A percentile compares a stretch with the other conserved stretches of the same genome.
phyloP scores from a whole-genome alignment of 1,284 basidiomycete genomes.

The Cutaneotrichosporon mucoides region DNA sequence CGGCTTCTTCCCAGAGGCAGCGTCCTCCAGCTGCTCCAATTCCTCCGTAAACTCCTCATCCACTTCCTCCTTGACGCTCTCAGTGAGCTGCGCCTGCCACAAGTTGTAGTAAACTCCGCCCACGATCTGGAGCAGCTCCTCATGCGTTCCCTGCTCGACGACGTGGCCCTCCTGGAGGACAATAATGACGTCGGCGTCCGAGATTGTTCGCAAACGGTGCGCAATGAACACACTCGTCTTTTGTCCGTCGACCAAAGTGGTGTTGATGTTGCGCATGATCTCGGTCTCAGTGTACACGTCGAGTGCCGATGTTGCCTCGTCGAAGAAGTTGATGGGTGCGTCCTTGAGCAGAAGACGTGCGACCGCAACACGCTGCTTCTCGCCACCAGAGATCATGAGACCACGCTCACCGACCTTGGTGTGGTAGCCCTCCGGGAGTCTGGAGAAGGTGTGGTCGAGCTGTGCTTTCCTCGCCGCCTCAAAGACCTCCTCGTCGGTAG shows the following conservation, averaged over 20 bases:
- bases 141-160: slow-evolving; percentile 87
- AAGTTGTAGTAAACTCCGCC: slow-evolving; percentile 73
- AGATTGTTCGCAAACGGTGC: slow-evolving; percentile 82
- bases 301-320: slow-evolving; percentile 95
- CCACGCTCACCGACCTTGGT: slow-evolving; percentile 95
- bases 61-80: slow-evolving; percentile 30
- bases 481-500: slow-evolving; percentile 81
- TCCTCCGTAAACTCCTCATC: slow-evolving; percentile 8
- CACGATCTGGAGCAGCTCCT: slow-evolving; percentile 65
- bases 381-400: slow-evolving; percentile 95
- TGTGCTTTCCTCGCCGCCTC: slow-evolving; percentile 80
- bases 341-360: slow-evolving; percentile 90
- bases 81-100: slow-evolving; percentile 72
- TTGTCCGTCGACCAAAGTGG: slow-evolving; percentile 65
- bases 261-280: slow-evolving; percentile 91
- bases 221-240: slow-evolving; percentile 95
- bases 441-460: slow-evolving; percentile 74
- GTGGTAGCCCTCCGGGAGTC: slow-evolving; percentile 76
- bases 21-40: slow-evolving; percentile 8
- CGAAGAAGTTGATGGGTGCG: slow-evolving; percentile 92
- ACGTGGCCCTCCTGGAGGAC: slow-evolving; percentile 81
- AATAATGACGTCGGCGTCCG: slow-evolving; percentile 86
- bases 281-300: slow-evolving; percentile 93
- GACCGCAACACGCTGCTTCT: slow-evolving; percentile 94
- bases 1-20: not conserved